A percentile compares a stretch with the other conserved stretches of the same genome.
Evolutionary conservation across 108 stramenopile species (phyloP).

Genomic region (Fistulifera pelliculosa): DNA sequence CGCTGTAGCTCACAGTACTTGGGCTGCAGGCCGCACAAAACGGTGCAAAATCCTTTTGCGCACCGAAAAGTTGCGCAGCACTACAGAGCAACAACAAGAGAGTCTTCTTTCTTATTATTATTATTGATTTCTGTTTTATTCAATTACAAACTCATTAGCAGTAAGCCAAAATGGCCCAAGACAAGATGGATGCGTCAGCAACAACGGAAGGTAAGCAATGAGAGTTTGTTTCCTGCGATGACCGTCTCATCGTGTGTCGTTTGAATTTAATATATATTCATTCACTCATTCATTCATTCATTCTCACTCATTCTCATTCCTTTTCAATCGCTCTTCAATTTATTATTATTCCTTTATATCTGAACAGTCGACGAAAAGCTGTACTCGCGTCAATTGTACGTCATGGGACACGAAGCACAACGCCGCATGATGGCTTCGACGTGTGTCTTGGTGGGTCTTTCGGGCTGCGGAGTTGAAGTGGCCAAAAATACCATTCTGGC

Average conservation of each 20-base stretch:
- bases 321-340: not conserved
- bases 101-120: not conserved
- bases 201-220: constrained; percentile 18
- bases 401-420: constrained; percentile 99
- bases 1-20: not conserved
- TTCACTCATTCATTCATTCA: not conserved
- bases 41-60: no score
- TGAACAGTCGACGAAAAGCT: constrained; percentile 87
- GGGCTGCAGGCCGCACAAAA: no score
- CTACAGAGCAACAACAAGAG: no score
- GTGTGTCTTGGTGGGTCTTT: constrained; percentile 83
- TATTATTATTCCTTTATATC: not conserved
- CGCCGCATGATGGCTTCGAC: constrained; percentile 88
- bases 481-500: constrained; percentile 95
- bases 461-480: constrained; percentile 89
- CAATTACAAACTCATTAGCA: not conserved
- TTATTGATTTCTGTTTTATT: no score
- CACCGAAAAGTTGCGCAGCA: no score
- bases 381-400: constrained; percentile 98
- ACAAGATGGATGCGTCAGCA: constrained; percentile 22
- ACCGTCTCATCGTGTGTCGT: not conserved
- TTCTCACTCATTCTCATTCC: not conserved
- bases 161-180: not conserved
- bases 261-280: no score
- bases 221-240: not conserved